phyloP scores from a whole-genome alignment of 192 early-diverging fungal species.

The Entophlyctis luteolus region DNA sequence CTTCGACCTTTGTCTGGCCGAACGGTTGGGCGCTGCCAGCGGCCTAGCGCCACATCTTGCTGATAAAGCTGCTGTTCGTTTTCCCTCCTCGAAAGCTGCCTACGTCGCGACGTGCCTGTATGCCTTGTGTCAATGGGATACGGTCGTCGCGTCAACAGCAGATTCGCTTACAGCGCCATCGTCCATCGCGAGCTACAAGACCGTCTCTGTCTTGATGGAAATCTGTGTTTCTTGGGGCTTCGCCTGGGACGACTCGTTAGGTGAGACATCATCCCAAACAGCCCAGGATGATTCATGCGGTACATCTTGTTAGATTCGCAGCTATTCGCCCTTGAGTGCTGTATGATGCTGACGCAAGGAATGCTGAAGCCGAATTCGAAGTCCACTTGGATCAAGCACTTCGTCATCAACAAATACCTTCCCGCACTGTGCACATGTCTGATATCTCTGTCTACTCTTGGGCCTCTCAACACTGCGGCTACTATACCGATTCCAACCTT shows the following conservation, averaged over 20 bases:
- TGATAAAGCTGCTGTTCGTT: no score
- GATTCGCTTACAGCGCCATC: no score
- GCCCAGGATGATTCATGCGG: neutral
- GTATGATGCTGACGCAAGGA: neutral
- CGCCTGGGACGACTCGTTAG: neutral
- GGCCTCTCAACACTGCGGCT: neutral
- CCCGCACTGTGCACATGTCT: neutral
- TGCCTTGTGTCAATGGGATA: no score
- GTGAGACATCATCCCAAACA: neutral
- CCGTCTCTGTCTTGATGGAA: neutral
- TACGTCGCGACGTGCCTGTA: no score
- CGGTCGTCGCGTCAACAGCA: no score
- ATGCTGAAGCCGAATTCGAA: neutral
- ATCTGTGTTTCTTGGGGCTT: neutral
- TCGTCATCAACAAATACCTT: slow-evolving; percentile 12
- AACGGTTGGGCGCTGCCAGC: no score
- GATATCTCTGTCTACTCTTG: neutral
- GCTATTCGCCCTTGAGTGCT: neutral
- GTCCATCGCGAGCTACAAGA: neutral
- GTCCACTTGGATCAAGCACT: neutral
- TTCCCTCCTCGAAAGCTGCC: no score
- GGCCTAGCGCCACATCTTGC: no score
- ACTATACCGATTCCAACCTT: neutral
- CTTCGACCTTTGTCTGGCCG: no score
- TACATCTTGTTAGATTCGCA: neutral